A percentile compares a stretch with the other conserved stretches of the same genome.
Conservation (phyloP, 768 basidiomycete species). For the Pleurotus giganteus region DNA sequence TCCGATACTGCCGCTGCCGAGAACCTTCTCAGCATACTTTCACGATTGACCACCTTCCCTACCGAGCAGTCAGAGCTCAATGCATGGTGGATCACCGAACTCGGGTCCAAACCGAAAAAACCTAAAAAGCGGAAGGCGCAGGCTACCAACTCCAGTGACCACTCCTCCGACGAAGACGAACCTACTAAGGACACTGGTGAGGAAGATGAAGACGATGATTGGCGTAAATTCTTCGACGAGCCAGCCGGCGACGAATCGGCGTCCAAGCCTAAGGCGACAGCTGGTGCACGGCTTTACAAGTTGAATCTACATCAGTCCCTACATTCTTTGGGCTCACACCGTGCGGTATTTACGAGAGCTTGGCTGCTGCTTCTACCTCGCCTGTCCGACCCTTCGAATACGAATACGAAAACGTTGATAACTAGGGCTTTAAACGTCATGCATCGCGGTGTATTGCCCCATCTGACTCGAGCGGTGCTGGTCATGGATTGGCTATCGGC, state of each 20-base stretch:
- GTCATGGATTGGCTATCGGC: constrained; percentile 92
- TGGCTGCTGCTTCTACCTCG: constrained; percentile 75
- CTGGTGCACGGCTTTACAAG: constrained; percentile 52
- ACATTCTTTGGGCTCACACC: constrained; percentile 74
- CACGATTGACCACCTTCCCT: constrained; percentile 71
- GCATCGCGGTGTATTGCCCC: constrained; percentile 81
- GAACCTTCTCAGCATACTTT: constrained; percentile 63
- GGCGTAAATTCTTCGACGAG: constrained; percentile 85
- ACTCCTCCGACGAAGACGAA: constrained; percentile 30
- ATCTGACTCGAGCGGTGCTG: constrained; percentile 71
- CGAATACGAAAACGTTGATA: constrained; percentile 38
- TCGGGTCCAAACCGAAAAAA: constrained; percentile 56
- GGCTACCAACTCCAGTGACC: constrained; percentile 27
- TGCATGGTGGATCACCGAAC: constrained; percentile 75
- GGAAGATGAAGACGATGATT: constrained; percentile 53
- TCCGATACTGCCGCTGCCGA: constrained; percentile 33
- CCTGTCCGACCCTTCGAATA: constrained; percentile 39
- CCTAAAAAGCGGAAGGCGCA: constrained; percentile 36
- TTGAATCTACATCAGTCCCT: constrained; percentile 76
- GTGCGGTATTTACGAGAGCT: constrained; percentile 75
- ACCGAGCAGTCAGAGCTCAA: constrained; percentile 66
- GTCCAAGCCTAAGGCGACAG: constrained; percentile 32
- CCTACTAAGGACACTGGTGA: constrained; percentile 24
- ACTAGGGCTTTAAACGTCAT: constrained; percentile 70
- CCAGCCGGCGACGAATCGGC: constrained; percentile 31